A percentile compares a stretch with the other conserved stretches of the same genome.
These are phyloP conservation scores for Zygnema circumcarinatum DNA, from an alignment of 139 green algal species.

Conservation along the genomic window DNA sequence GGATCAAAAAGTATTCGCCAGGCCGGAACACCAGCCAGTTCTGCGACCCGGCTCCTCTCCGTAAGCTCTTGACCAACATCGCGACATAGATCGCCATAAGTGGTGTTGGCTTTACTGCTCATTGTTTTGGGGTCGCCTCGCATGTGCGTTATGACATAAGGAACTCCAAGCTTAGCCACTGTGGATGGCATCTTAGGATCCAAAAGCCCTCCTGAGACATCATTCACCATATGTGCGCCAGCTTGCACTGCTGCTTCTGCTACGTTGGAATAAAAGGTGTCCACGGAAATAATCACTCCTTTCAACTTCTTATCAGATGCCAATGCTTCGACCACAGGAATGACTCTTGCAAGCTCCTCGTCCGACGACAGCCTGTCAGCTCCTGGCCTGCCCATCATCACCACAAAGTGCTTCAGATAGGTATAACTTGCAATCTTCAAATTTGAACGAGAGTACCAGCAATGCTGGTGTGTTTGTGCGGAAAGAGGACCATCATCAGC, in stretches of 20 bases:
- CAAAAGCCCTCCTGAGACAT: conserved; percentile 85
- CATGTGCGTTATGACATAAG: conserved; percentile 97
- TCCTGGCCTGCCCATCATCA: conserved; percentile 28
- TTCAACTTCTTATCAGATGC: conserved; percentile 19
- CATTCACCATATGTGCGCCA: conserved; percentile 91
- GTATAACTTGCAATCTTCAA: not conserved
- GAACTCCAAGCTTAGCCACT: conserved; percentile 81
- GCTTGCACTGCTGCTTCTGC: conserved; percentile 22
- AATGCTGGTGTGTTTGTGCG: too few relatives aligned
- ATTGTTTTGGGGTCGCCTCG: conserved; percentile 86
- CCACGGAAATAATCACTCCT: conserved; percentile 73
- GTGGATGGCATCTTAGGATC: conserved; percentile 79
- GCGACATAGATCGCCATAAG: conserved; percentile 41
- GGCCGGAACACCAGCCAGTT: conserved; percentile 42
- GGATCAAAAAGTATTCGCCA: conserved; percentile 61
- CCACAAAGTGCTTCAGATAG: not conserved
- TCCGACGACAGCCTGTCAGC: conserved; percentile 32
- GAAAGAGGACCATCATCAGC: too few relatives aligned
- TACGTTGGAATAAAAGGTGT: conserved; percentile 91
- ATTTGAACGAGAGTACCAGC: too few relatives aligned
- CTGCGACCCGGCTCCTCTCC: conserved; percentile 12
- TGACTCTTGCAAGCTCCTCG: conserved; percentile 80
- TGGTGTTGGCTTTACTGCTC: conserved; percentile 56
- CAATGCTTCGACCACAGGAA: conserved; percentile 82
- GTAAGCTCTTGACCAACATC: conserved; percentile 38